These are phyloP conservation scores for Aspergillus ruber DNA, from an alignment of 2,329 filamentous ascomycete genomes.

Conservation along the genomic window DNA sequence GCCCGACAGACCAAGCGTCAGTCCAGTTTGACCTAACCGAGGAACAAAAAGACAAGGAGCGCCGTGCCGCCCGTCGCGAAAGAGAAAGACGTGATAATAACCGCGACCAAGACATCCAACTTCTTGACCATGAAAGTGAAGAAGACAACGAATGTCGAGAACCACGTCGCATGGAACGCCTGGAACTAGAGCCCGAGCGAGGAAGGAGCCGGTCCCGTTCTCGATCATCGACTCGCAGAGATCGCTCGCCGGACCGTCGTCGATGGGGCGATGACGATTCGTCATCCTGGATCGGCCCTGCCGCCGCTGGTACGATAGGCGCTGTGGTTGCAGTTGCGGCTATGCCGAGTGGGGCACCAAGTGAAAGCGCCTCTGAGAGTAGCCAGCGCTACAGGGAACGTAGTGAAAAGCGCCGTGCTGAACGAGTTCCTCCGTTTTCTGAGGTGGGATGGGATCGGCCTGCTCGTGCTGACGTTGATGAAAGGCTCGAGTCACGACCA, in stretches of 20 bases:
- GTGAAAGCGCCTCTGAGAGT: slow-evolving; percentile 23
- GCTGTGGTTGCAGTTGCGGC: slow-evolving; percentile 43
- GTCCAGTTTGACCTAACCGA: slow-evolving; percentile 55
- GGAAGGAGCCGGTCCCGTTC: slow-evolving; percentile 8
- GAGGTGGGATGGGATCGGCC: too few relatives aligned
- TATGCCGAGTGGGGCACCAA: slow-evolving; percentile 24
- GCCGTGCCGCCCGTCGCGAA: slow-evolving; percentile 22
- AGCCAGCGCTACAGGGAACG: slow-evolving; percentile 29
- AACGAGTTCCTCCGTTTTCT: slow-evolving; percentile 26
- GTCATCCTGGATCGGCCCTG: slow-evolving; percentile 29
- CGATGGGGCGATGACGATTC: slow-evolving; percentile 13
- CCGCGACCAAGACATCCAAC: slow-evolving; percentile 16
- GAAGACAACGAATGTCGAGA: slow-evolving; percentile 14
- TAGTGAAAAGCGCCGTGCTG: slow-evolving; percentile 34
- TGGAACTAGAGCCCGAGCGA: slow-evolving; percentile 9
- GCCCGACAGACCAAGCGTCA: slow-evolving; percentile 35
- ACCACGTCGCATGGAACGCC: slow-evolving; percentile 8
- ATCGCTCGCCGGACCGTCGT: neutral
- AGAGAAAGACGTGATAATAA: slow-evolving; percentile 15
- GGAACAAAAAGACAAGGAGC: slow-evolving; percentile 48
- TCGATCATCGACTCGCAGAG: neutral
- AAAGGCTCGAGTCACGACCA: too few relatives aligned
- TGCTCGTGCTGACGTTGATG: too few relatives aligned
- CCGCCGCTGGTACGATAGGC: slow-evolving; percentile 47
- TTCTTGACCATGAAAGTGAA: slow-evolving; percentile 22